These are phyloP conservation scores for Arthrobotrys megalospora DNA, from an alignment of 2,329 filamentous ascomycete genomes.

Conservation along the genomic window DNA sequence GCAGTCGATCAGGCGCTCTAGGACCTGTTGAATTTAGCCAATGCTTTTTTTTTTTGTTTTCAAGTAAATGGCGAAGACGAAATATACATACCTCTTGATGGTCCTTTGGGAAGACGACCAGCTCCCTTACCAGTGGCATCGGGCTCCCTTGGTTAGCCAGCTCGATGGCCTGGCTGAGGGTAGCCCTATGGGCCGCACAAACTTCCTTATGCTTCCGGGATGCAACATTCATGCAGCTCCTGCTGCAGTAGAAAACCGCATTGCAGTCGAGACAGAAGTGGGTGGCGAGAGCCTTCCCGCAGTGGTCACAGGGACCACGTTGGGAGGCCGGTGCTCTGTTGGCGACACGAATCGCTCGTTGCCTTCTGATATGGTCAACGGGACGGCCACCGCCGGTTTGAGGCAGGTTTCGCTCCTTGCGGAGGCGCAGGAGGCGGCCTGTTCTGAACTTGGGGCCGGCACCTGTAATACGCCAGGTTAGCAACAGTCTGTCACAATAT, in stretches of 20 bases:
- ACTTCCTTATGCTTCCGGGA: conserved; percentile 30
- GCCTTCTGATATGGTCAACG: neutral
- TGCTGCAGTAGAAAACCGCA: conserved; percentile 47
- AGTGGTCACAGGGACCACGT: conserved; percentile 41
- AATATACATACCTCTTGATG: conserved; percentile 31
- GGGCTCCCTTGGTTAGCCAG: conserved; percentile 36
- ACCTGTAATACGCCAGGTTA: neutral
- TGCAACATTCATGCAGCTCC: conserved; percentile 23
- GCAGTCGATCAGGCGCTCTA: conserved; percentile 52
- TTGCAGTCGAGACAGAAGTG: conserved; percentile 34
- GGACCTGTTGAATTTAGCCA: conserved; percentile 15
- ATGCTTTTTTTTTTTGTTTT: neutral
- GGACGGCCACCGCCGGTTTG: neutral
- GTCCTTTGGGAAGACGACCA: conserved; percentile 35
- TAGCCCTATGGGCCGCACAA: conserved; percentile 27
- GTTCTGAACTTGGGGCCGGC: neutral
- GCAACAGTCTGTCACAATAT: neutral
- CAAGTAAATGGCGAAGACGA: neutral
- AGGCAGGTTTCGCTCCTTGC: neutral
- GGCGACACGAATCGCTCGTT: conserved; percentile 13
- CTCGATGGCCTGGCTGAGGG: conserved; percentile 24
- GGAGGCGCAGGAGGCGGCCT: conserved; percentile 1
- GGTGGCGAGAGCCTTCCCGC: conserved; percentile 24
- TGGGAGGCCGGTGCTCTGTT: neutral
- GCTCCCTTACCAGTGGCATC: conserved; percentile 43